Evolutionary conservation across 192 early-diverging fungal species (phyloP), one percentile per base, ranked within the genome.

Genomic region (Entomortierella chlamydospora): DNA sequence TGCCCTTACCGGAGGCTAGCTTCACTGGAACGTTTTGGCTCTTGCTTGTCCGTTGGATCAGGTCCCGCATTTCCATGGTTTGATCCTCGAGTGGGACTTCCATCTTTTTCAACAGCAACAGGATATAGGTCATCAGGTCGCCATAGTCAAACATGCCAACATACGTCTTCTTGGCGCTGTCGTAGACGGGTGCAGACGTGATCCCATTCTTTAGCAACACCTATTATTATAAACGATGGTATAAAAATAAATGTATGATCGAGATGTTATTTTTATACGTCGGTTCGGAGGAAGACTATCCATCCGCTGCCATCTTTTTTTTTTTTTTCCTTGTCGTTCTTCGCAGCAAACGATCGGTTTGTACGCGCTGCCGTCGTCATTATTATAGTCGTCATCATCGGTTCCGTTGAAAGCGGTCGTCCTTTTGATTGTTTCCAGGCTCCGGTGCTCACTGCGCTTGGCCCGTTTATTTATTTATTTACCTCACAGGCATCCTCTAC

Each of bases 131-230:
- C 64, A 93, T 92, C 54, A 94, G 73, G 60, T 96, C 95, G 59
- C 90, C 92, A 70, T 91, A 91, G 69, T 96, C 95, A 83, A 96
- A 94, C 92, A 96, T 93, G 39, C 95, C 95, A 20, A 92, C 84
- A 74, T 89, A 96, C 20, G 83, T 81, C 18, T 84, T 87, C 33
- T 65, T 83, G 26, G 51, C 34, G n/a, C 31, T 45, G 50, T 92
- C 92, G 73, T 90, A 94, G 2, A 96, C 88, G 4, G 95, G 95
- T 0, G 93, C 93, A 0, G 93, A 94, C 8, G 92, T 91, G 60
- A 96, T 91, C 52, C 87, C 87, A 64, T 93, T 88, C 66, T 91
- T 71, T 30, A 94, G 90, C 18, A 96, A 83, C 0, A 85, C 73
- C 73, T 84, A 57, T 23, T 13, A 2, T 41, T 8, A 13, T 4